Percentiles rank a stretch among this genome's conserved stretches.
These are phyloP conservation scores for Quercus variabilis DNA, from an alignment of 306 rosid species.

Conservation along the genomic window DNA sequence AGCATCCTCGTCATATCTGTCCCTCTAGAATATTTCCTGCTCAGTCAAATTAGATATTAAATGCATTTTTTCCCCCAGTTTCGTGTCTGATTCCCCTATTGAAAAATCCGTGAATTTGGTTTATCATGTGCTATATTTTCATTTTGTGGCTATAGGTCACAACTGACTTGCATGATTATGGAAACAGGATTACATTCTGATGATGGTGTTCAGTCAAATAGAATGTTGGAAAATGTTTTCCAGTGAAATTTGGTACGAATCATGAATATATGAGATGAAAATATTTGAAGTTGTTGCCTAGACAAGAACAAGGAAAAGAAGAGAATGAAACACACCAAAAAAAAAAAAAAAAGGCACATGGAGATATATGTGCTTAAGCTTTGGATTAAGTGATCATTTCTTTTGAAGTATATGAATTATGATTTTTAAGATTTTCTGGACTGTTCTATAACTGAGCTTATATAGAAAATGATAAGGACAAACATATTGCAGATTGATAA, in stretches of 20 bases:
- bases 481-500: conserved; percentile 60
- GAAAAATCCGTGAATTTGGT: background rate
- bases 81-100: background rate
- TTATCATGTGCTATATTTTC: background rate
- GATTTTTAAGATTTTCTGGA: background rate
- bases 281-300: background rate
- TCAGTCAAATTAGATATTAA: background rate
- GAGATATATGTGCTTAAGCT: background rate
- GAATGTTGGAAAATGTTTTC: background rate
- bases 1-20: background rate
- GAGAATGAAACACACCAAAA: background rate
- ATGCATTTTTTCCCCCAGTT: background rate
- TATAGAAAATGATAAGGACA: conserved; percentile 23
- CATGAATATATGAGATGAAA: background rate
- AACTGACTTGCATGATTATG: background rate
- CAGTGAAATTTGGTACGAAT: background rate
- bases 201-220: background rate
- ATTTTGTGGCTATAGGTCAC: background rate
- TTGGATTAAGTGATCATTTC: background rate
- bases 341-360: background rate
- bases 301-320: background rate
- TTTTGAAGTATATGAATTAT: background rate
- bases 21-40: background rate
- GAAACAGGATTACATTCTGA: background rate
- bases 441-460: conserved; percentile 10